Percentiles rank a stretch among this genome's conserved stretches.
Evolutionary conservation across 2,329 filamentous ascomycete species (phyloP).

Genomic region (Colletotrichum paranaense): DNA sequence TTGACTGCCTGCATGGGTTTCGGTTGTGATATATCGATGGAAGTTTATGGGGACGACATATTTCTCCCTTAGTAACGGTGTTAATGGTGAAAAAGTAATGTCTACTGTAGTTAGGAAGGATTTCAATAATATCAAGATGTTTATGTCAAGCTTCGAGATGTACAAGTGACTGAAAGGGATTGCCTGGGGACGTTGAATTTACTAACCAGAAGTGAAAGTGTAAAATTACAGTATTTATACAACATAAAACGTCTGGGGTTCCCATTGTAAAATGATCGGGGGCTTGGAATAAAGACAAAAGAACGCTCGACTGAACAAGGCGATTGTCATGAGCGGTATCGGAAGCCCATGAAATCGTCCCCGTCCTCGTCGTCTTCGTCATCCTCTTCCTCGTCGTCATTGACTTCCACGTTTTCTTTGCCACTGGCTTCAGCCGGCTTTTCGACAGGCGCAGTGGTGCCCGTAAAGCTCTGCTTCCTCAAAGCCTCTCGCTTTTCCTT

Average conservation of each 20-base stretch:
- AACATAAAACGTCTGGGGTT: constrained; percentile 13
- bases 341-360: constrained; percentile 70
- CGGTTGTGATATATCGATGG: background rate
- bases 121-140: background rate
- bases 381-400: constrained; percentile 46
- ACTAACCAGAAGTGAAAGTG: constrained; percentile 25
- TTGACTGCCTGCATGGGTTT: background rate
- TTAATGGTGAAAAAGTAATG: constrained; percentile 29
- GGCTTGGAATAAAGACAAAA: background rate
- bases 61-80: background rate
- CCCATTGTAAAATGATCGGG: background rate
- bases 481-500: constrained; percentile 79
- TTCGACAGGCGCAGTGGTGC: constrained; percentile 35
- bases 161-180: background rate
- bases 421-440: constrained; percentile 34
- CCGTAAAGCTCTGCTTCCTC: constrained; percentile 52
- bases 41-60: background rate
- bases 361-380: constrained; percentile 61
- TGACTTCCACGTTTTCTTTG: constrained; percentile 45
- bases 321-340: constrained; percentile 51
- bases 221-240: constrained; percentile 33
- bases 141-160: background rate
- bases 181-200: constrained; percentile 8
- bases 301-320: background rate
- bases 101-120: constrained; percentile 5